phyloP scores from a whole-genome alignment of 768 basidiomycete genomes.

The Suillus subluteus region DNA sequence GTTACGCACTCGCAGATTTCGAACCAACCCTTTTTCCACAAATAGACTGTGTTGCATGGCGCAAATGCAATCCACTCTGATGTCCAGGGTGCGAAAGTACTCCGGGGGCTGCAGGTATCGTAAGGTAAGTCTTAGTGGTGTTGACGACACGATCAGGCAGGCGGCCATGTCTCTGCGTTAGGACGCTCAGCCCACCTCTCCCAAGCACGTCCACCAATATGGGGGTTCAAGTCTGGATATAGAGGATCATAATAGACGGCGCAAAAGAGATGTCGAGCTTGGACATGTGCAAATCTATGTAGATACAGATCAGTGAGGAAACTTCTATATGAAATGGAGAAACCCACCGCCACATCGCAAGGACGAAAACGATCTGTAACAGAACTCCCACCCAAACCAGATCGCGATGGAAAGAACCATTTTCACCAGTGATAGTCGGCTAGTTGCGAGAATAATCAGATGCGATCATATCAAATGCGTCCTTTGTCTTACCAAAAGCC shows the following conservation, averaged over 20 bases:
- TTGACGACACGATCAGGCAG: constrained; percentile 24
- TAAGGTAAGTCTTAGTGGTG: background rate
- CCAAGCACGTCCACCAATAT: constrained; percentile 46
- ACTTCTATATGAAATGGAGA: constrained; percentile 9
- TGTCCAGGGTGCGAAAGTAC: background rate
- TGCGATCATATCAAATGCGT: constrained; percentile 5
- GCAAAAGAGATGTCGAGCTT: constrained; percentile 61
- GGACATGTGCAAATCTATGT: constrained; percentile 48
- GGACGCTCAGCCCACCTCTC: constrained; percentile 42
- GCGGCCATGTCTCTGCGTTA: constrained; percentile 25
- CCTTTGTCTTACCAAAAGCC: constrained; percentile 40
- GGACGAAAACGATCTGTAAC: constrained; percentile 50
- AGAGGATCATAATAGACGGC: constrained; percentile 80
- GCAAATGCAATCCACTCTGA: constrained; percentile 16
- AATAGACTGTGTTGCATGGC: constrained; percentile 11
- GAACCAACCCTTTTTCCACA: constrained; percentile 6
- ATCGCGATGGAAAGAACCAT: constrained; percentile 27
- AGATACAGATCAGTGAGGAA: constrained; percentile 10
- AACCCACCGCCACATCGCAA: constrained; percentile 64
- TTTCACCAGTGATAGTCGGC: constrained; percentile 25
- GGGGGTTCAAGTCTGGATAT: constrained; percentile 65
- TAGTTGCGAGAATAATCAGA: constrained; percentile 20
- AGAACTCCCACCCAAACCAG: constrained; percentile 42
- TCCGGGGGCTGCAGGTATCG: background rate
- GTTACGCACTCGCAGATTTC: constrained; percentile 1